These are phyloP conservation scores for Yamadazyma conglobata DNA, from an alignment of 1,139 yeast species.

Conservation along the genomic window DNA sequence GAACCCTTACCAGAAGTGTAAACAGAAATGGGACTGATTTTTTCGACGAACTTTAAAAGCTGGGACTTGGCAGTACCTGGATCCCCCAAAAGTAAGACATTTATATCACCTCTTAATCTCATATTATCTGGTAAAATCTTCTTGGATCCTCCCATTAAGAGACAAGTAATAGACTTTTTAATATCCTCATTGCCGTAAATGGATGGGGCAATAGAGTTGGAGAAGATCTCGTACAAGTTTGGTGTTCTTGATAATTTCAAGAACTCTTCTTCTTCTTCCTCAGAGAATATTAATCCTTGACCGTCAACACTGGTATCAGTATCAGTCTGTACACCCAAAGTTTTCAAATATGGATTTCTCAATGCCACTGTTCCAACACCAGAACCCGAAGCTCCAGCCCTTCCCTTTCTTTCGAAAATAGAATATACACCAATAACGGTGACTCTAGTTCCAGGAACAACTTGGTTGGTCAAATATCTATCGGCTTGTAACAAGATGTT, in stretches of 20 bases:
- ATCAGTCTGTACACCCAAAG: slow-evolving; percentile 83
- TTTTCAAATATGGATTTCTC: slow-evolving; percentile 86
- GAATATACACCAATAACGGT: slow-evolving; percentile 91
- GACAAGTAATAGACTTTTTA: slow-evolving; percentile 88
- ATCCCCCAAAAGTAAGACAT: slow-evolving; percentile 89
- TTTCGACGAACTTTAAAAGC: slow-evolving; percentile 88
- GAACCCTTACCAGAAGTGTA: slow-evolving; percentile 99
- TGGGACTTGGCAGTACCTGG: slow-evolving; percentile 99
- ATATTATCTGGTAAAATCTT: slow-evolving; percentile 92
- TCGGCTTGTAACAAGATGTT: slow-evolving; percentile 87
- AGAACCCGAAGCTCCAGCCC: slow-evolving; percentile 15
- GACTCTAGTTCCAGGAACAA: slow-evolving; percentile 94
- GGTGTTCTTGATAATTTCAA: slow-evolving; percentile 77
- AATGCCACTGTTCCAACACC: slow-evolving; percentile 67
- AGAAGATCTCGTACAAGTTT: slow-evolving; percentile 74
- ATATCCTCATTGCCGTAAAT: slow-evolving; percentile 92
- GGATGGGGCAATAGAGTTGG: slow-evolving; percentile 94
- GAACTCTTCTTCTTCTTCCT: slow-evolving; percentile 93
- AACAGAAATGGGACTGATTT: slow-evolving; percentile 90
- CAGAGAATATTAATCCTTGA: slow-evolving; percentile 70
- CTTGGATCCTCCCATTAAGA: slow-evolving; percentile 92
- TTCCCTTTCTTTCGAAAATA: slow-evolving; percentile 67
- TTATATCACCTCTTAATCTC: slow-evolving; percentile 95
- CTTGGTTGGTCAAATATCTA: slow-evolving; percentile 82
- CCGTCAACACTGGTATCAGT: slow-evolving; percentile 65